A percentile compares a stretch with the other conserved stretches of the same genome.
Evolutionary conservation across 2,329 filamentous ascomycete genomes (phyloP).

Genomic region (Cladobotryum protrusum): DNA sequence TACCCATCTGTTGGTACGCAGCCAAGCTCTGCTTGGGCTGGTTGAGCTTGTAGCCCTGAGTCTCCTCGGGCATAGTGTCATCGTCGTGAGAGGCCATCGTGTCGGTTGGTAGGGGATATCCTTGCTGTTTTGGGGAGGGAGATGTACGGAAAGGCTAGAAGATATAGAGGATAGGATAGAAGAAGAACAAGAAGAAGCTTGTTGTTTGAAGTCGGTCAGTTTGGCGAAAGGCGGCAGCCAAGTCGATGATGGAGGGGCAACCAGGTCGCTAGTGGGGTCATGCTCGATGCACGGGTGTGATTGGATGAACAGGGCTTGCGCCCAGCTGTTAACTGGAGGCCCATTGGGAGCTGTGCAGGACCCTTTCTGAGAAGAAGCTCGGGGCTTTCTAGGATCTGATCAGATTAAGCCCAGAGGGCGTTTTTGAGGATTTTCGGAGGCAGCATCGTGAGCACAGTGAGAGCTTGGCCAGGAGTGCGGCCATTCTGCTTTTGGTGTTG

Average conservation of each 20-base stretch:
- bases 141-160: background rate
- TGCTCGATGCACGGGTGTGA: constrained; percentile 3
- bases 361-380: no score
- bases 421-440: no score
- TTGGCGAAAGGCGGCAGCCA: constrained; percentile 8
- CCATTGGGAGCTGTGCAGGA: no score
- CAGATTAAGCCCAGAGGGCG: no score
- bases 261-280: constrained; percentile 8
- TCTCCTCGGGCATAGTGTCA: constrained; percentile 79
- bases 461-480: no score
- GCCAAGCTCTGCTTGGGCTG: constrained; percentile 95
- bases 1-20: constrained; percentile 91
- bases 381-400: no score
- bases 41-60: constrained; percentile 94
- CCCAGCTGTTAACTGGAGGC: background rate
- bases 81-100: constrained; percentile 67
- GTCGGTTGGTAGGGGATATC: constrained; percentile 17
- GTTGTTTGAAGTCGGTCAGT: constrained; percentile 6
- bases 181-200: background rate
- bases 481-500: no score
- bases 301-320: constrained; percentile 5
- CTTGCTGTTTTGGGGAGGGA: background rate
- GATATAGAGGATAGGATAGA: background rate
- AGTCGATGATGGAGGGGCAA: constrained; percentile 10
- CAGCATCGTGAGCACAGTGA: no score